phyloP scores from a whole-genome alignment of 768 basidiomycete species.

The Astraeus odoratus region DNA sequence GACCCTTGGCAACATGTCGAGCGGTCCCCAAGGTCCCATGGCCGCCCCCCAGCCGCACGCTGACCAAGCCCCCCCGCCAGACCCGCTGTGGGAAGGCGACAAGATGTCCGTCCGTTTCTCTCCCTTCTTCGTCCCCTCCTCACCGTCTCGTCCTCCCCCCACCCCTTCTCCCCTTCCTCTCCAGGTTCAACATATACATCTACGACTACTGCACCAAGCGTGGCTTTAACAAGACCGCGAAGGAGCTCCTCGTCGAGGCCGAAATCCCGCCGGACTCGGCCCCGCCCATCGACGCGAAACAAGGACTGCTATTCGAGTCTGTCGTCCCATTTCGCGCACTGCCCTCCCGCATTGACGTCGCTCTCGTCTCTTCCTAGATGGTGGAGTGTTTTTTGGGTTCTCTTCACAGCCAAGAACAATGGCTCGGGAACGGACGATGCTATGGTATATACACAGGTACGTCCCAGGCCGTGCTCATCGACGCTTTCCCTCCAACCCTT shows the following conservation, averaged over 20 bases:
- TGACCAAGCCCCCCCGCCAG: conserved; percentile 16
- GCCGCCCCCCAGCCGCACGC: conserved; percentile 3
- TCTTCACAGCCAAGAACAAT: conserved; percentile 75
- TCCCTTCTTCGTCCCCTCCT: conserved; percentile 4
- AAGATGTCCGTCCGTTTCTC: conserved; percentile 52
- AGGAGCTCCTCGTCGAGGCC: conserved; percentile 59
- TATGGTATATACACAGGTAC: conserved; percentile 61
- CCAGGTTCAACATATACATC: conserved; percentile 87
- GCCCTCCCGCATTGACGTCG: neutral
- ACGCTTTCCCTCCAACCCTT: conserved; percentile 9
- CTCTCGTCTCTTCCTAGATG: conserved; percentile 40
- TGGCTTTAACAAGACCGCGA: conserved; percentile 68
- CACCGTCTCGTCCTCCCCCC: conserved; percentile 3
- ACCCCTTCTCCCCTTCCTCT: conserved; percentile 7
- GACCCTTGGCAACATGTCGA: conserved; percentile 6
- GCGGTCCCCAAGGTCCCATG: conserved; percentile 22
- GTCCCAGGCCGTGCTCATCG: conserved; percentile 16
- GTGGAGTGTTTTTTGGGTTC: conserved; percentile 88
- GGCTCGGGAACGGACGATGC: conserved; percentile 64
- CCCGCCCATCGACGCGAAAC: conserved; percentile 78
- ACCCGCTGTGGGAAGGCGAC: conserved; percentile 76
- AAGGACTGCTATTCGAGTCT: conserved; percentile 79
- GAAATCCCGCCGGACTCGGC: conserved; percentile 53
- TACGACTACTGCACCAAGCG: conserved; percentile 80
- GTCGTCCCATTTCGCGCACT: conserved; percentile 15